Evolutionary conservation across 1,284 basidiomycete genomes (phyloP).

Genomic region (Boletellus deceptivus): DNA sequence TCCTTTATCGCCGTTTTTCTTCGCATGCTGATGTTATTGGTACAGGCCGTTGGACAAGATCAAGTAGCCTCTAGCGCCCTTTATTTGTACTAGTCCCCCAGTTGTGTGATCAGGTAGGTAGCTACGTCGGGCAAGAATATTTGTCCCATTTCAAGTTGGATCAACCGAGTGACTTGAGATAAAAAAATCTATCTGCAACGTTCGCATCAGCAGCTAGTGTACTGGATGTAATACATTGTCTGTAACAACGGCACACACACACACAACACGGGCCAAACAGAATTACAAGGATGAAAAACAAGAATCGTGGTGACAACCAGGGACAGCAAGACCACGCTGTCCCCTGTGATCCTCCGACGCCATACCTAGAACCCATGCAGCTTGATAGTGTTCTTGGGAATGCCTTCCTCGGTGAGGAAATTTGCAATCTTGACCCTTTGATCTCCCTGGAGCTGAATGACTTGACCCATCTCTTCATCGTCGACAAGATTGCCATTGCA

Average conservation of each 20-base stretch:
- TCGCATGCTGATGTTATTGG: conserved; percentile 13
- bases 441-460: conserved; percentile 99
- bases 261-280: conserved; percentile 15
- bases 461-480: conserved; percentile 94
- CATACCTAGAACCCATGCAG: conserved; percentile 74
- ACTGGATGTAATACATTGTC: conserved; percentile 24
- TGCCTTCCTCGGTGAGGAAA: conserved; percentile 81
- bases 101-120: neutral
- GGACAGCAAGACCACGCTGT: conserved; percentile 6
- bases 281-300: conserved; percentile 19
- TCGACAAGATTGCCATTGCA: conserved; percentile 99
- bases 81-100: neutral
- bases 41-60: conserved; percentile 68
- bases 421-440: conserved; percentile 89
- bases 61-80: conserved; percentile 43
- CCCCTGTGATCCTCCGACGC: conserved; percentile 3
- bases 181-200: conserved; percentile 23
- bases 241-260: conserved; percentile 15
- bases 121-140: neutral
- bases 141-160: conserved; percentile 9
- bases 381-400: conserved; percentile 75
- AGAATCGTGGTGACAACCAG: conserved; percentile 11
- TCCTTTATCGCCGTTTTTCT: conserved; percentile 9
- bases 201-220: conserved; percentile 22
- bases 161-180: conserved; percentile 9